Conservation (phyloP, 768 basidiomycete genomes). For the Terana coerulea region DNA sequence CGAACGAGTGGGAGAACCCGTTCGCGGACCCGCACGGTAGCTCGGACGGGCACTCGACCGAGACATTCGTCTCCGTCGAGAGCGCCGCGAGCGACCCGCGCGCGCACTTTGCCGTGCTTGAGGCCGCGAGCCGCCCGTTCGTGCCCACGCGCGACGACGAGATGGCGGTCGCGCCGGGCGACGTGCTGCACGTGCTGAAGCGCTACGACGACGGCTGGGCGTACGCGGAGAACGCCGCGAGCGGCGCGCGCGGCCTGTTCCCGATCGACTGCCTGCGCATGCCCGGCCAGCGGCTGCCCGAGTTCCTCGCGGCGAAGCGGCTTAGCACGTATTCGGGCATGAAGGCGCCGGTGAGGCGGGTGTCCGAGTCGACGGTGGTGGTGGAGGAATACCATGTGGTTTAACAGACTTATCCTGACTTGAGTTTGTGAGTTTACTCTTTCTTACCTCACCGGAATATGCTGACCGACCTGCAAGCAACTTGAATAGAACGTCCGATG, state of each 20-base stretch:
- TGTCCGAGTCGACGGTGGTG: background rate
- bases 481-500: too few relatives aligned
- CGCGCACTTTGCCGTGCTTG: conserved; percentile 39
- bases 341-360: background rate
- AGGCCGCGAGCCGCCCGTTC: conserved; percentile 55
- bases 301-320: conserved; percentile 47
- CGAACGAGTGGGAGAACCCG: conserved; percentile 19
- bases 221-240: conserved; percentile 46
- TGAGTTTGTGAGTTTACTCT: too few relatives aligned
- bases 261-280: conserved; percentile 67
- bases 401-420: too few relatives aligned
- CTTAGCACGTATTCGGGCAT: conserved; percentile 35
- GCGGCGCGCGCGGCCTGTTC: conserved; percentile 45
- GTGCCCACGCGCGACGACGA: conserved; percentile 56
- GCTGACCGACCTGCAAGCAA: too few relatives aligned
- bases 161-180: conserved; percentile 45
- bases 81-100: conserved; percentile 25
- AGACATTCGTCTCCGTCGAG: conserved; percentile 15
- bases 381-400: background rate
- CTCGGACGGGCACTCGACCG: conserved; percentile 7
- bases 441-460: too few relatives aligned
- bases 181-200: conserved; percentile 48
- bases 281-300: conserved; percentile 40
- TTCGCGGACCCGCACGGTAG: conserved; percentile 22
- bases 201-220: conserved; percentile 74